Evolutionary conservation across 192 early-diverging fungal species (phyloP).

Genomic region (Glomus cerebriforme): DNA sequence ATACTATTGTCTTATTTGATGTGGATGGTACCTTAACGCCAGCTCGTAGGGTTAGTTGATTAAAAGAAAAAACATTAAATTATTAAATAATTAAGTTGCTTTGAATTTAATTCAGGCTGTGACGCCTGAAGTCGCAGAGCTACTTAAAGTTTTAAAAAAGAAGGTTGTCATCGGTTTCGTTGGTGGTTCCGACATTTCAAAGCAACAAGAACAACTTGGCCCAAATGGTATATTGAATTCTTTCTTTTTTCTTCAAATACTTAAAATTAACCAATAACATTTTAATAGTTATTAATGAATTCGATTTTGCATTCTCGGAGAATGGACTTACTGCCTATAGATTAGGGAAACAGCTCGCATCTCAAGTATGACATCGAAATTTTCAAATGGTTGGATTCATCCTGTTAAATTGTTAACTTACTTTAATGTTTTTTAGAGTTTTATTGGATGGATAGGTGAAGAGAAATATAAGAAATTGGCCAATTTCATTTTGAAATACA

Average conservation of each 20-base stretch:
- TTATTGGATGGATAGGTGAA: constrained; percentile 90
- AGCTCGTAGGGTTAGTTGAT: constrained; percentile 76
- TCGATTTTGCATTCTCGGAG: constrained; percentile 97
- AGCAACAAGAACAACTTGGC: constrained; percentile 97
- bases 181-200: constrained; percentile 90
- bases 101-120: constrained; percentile 62
- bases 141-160: constrained; percentile 80
- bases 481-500: constrained; percentile 93
- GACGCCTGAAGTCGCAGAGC: constrained; percentile 74
- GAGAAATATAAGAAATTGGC: constrained; percentile 88
- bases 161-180: constrained; percentile 95
- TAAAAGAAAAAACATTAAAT: not conserved
- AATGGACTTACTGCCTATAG: constrained; percentile 96
- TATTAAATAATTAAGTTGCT: not conserved
- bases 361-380: constrained; percentile 53
- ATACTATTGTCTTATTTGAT: constrained; percentile 91
- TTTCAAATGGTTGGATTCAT: not conserved
- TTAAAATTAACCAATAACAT: not conserved
- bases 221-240: constrained; percentile 57
- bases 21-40: constrained; percentile 98
- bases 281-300: constrained; percentile 68
- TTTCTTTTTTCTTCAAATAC: not conserved
- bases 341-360: constrained; percentile 66
- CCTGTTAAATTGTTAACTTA: not conserved
- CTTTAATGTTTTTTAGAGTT: constrained; percentile 65